phyloP scores from a whole-genome alignment of 1,284 basidiomycete species.

The Mycena sp. region DNA sequence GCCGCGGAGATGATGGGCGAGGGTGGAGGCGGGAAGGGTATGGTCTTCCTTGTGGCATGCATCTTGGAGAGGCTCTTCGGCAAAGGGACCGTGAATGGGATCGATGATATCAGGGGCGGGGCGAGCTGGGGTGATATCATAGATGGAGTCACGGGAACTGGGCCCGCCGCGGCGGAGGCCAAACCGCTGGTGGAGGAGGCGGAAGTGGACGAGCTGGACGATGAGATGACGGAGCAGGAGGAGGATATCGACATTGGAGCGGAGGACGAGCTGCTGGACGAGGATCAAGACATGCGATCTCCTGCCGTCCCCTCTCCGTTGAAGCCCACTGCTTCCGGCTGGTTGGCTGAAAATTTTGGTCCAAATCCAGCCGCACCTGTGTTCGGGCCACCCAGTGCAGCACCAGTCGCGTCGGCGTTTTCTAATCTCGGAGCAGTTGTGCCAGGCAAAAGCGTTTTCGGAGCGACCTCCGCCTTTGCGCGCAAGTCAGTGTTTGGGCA shows the following conservation, averaged over 20 bases:
- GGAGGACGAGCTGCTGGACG: conserved; percentile 13
- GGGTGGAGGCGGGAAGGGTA: conserved; percentile 66
- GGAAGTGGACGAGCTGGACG: conserved; percentile 28
- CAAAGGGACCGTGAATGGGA: conserved; percentile 75
- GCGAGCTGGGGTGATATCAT: conserved; percentile 78
- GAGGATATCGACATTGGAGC: conserved; percentile 18
- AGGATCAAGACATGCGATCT: conserved; percentile 25
- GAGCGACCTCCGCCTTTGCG: conserved; percentile 13
- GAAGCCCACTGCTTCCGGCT: conserved; percentile 43
- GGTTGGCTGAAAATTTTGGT: conserved; percentile 50
- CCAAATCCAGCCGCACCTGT: conserved; percentile 38
- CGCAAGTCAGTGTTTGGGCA: conserved; percentile 20
- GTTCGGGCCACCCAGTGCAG: conserved; percentile 20
- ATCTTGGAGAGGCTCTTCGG: conserved; percentile 78
- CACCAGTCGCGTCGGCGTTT: conserved; percentile 21
- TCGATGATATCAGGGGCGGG: conserved; percentile 76
- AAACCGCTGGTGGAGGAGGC: conserved; percentile 30
- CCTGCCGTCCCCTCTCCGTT: conserved; percentile 5
- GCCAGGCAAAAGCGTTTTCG: conserved; percentile 24
- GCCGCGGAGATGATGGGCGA: conserved; percentile 57
- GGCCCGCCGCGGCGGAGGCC: conserved; percentile 39
- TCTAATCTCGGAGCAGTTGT: conserved; percentile 21
- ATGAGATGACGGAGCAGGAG: conserved; percentile 24
- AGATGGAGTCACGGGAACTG: conserved; percentile 64
- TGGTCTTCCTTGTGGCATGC: conserved; percentile 82